These are phyloP conservation scores for Prunus mume DNA, from an alignment of 306 rosid species.

Conservation along the genomic window DNA sequence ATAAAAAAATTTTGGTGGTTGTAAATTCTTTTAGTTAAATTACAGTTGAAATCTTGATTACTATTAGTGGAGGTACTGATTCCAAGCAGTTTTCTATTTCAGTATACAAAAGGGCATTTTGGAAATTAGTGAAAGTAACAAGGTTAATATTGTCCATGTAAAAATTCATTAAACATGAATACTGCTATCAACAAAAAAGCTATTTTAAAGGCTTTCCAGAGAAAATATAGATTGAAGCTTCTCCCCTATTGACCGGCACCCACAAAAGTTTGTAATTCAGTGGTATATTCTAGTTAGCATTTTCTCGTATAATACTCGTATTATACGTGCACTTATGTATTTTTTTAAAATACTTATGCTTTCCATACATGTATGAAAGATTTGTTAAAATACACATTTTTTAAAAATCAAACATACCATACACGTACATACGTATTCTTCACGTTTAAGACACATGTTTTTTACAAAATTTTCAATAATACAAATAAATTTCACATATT, in stretches of 20 bases:
- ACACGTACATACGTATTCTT: too few relatives aligned
- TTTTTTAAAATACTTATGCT: too few relatives aligned
- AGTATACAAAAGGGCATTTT: not conserved
- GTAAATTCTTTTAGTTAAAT: not conserved
- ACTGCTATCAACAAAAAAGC: not conserved
- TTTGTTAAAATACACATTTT: too few relatives aligned
- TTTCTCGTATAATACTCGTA: too few relatives aligned
- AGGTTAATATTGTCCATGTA: not conserved
- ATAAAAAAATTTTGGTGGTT: not conserved
- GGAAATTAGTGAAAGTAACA: not conserved
- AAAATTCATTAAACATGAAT: not conserved
- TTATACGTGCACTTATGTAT: too few relatives aligned
- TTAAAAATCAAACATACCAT: too few relatives aligned
- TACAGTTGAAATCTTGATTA: not conserved
- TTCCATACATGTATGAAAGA: too few relatives aligned
- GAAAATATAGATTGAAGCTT: not conserved
- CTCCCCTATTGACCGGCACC: not conserved
- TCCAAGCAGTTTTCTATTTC: not conserved
- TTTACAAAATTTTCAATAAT: too few relatives aligned
- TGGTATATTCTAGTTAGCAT: too few relatives aligned
- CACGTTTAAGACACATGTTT: too few relatives aligned
- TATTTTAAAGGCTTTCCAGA: not conserved
- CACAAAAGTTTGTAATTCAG: not conserved
- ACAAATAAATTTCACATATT: too few relatives aligned
- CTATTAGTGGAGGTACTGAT: not conserved